Base-by-base conservation (phyloP, 805 yeast genomes). In the Candida jianshihensis region DNA sequence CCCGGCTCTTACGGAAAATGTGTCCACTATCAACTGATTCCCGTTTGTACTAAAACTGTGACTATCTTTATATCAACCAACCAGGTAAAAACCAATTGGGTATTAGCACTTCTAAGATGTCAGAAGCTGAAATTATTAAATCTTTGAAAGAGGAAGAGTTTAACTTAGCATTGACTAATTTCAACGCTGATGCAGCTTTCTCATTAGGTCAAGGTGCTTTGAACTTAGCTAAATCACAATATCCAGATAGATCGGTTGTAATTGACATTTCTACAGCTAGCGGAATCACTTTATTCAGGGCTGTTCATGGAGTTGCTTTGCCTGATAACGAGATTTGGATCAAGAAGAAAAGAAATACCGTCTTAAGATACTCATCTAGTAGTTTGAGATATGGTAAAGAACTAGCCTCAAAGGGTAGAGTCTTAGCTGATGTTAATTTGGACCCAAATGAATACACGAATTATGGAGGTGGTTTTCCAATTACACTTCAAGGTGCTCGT, bases 391-490 rank as follows among this genome's bases (percentile, higher is more conserved):
- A 72, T 49, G 75, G 78, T 6, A 59, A 58, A 32, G 68, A 66
- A 46, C 55, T 69, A 38, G 58, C 59, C 18, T 36, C 34, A 1
- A 64, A 59, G 39, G 57, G 56, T 2, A 56, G 61, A 34, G 57
- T 69, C 7, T 37, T 65, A 3, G 70, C 65, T 29, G 64, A 61
- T 4, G 54, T 56, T 28, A 66, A 61, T 36, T 54, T 72, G 15
- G 63, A 66, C 20, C 56, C 66, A 9, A 46, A 45, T 15, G 73
- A 68, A 11, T 74, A 63, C 45, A 75, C 77, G 9, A 54, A 63
- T 21, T 77, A 72, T 44, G 82, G 82, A 18, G 82, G 82, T 36
- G 66, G 71, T 24, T 65, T 75, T 34, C 79, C 80, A 10, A 55
- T 75, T 22, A 62, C 61, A 39, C 44, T 70, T 15, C 37, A 37